Base-by-base conservation (phyloP, 306 rosid species). In the Dalbergia cultrata region DNA sequence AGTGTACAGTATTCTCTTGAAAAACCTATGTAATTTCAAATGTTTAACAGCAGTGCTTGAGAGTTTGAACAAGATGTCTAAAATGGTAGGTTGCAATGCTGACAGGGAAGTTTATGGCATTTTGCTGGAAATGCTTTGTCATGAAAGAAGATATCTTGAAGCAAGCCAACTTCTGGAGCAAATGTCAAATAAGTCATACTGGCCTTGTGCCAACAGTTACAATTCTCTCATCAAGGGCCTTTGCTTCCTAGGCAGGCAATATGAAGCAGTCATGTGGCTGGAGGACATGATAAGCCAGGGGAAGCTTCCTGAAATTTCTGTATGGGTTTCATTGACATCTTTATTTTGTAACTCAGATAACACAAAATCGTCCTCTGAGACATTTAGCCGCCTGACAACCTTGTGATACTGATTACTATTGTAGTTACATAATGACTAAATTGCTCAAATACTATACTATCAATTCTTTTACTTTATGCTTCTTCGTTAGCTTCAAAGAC, bases 211-310 rank as follows among this genome's bases (percentile, higher is more conserved):
- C 7, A 11, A 78, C 14, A 77, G 70, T 81, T 88, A 85, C 76
- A 85, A 80, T 83, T 33, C 75, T 22, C 87, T 88, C 60, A 85
- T 80, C 64, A 76, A 72, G 19, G 91, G 91, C 64, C 91, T 88
- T 70, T 88, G 89, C 65, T 80, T 84, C 52, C 5, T 65, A 41
- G 87, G 86, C 13, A 74, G 86, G 58, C 89, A 85, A 70, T 88
- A 83, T 68, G 89, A 88, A 74, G 91, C 91, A 50, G 84, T 85
- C 41, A 83, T 83, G 84, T 85, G 89, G 89, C 74, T 88, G 76
- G 91, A 88, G 70, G 91, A 88, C 75, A 88, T 88, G 91, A 64
- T 85, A 50, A 88, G 91, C 54, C 91, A 85, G 50, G 87, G 91
- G 18, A 88, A 77, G 76, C 58, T 77, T 74, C 89, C 91, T 60